phyloP scores from a whole-genome alignment of 768 basidiomycete species.

The Tricholoma sp. region DNA sequence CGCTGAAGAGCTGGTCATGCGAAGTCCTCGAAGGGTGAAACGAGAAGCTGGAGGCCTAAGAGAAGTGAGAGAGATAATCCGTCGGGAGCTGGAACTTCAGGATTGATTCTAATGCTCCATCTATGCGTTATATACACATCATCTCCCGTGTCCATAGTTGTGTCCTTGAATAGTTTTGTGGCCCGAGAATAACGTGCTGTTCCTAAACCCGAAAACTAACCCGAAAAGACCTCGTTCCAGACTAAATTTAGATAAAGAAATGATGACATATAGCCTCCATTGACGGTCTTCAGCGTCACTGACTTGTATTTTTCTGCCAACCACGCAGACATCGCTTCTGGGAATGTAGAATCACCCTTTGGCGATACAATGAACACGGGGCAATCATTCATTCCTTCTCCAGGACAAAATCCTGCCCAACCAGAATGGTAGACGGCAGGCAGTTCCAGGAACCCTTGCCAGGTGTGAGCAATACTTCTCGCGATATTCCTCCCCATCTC shows the following conservation, averaged over 20 bases:
- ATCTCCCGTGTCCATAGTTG: conserved; percentile 12
- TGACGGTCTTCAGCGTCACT: conserved; percentile 32
- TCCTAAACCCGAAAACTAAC: neutral
- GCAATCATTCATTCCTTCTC: conserved; percentile 38
- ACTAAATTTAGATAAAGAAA: conserved; percentile 42
- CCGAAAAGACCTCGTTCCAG: conserved; percentile 34
- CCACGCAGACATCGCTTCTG: conserved; percentile 42
- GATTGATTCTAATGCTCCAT: conserved; percentile 43
- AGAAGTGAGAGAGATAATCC: conserved; percentile 77
- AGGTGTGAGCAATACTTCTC: conserved; percentile 43
- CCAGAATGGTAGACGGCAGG: conserved; percentile 39
- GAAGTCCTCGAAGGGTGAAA: conserved; percentile 71
- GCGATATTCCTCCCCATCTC: conserved; percentile 36
- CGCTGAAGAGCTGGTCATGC: conserved; percentile 52
- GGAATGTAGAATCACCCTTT: conserved; percentile 36
- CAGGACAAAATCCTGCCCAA: conserved; percentile 44
- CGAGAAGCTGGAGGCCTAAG: conserved; percentile 69
- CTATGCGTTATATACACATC: conserved; percentile 13
- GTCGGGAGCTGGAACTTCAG: conserved; percentile 68
- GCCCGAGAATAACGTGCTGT: neutral
- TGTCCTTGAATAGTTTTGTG: conserved; percentile 15
- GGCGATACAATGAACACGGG: conserved; percentile 42
- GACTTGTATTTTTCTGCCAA: conserved; percentile 44
- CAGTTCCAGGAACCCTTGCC: conserved; percentile 47
- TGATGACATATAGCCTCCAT: conserved; percentile 45